phyloP scores from a whole-genome alignment of 2,329 filamentous ascomycete species.

The Diaporthe humulicola region DNA sequence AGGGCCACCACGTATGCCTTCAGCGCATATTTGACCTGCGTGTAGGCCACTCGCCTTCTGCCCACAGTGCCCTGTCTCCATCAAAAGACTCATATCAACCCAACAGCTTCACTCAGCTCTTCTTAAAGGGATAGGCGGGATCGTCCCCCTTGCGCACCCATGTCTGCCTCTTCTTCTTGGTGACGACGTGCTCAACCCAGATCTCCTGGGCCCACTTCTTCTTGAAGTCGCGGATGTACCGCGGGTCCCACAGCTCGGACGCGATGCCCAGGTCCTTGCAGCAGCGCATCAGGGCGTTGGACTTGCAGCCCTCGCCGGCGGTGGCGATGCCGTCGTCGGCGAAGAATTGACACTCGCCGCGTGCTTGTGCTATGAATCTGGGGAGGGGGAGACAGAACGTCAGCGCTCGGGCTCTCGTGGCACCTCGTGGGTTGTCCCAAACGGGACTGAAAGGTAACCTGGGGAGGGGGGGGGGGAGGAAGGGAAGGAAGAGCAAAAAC shows the following conservation, averaged over 20 bases:
- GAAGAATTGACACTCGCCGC: constrained; percentile 96
- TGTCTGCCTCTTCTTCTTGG: constrained; percentile 91
- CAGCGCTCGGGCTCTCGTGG: not conserved
- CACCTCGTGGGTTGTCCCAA: not conserved
- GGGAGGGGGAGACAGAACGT: not conserved
- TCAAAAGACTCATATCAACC: not conserved
- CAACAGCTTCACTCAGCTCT: constrained; percentile 22
- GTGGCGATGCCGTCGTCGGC: constrained; percentile 87
- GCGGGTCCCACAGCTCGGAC: constrained; percentile 95
- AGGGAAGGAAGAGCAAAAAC: constrained; percentile 48
- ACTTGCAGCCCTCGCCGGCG: constrained; percentile 96
- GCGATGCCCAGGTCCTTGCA: constrained; percentile 98
- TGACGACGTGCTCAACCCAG: constrained; percentile 89
- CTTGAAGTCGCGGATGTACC: constrained; percentile 88
- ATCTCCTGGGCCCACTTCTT: constrained; percentile 80
- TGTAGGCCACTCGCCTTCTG: too few species aligned
- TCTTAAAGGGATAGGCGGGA: constrained; percentile 73
- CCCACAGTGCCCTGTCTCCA: not conserved
- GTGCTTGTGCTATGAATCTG: constrained; percentile 91
- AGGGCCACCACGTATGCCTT: not conserved
- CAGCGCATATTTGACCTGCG: not conserved
- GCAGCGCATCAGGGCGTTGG: constrained; percentile 96
- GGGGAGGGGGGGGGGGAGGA: not conserved
- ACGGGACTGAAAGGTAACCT: not conserved
- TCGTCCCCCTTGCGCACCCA: constrained; percentile 88